Conservation (phyloP, 805 yeast species). For the Starmerella bombicola region DNA sequence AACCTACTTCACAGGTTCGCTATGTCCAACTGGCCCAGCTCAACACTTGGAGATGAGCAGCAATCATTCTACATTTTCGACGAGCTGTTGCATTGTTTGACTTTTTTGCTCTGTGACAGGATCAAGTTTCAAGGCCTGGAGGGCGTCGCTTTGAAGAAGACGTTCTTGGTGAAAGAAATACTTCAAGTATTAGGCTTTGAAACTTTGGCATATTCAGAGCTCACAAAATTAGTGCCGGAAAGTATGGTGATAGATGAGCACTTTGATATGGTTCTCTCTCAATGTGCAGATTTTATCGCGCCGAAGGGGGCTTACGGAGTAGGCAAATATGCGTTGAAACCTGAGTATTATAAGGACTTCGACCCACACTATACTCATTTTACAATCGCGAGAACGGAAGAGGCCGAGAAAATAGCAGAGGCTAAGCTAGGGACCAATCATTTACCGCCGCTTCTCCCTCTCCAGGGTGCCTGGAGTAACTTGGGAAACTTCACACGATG, state of each 20-base stretch:
- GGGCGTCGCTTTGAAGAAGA: constrained; percentile 38
- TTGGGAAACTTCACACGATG: constrained; percentile 25
- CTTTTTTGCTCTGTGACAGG: constrained; percentile 57
- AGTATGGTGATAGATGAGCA: constrained; percentile 57
- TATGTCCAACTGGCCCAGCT: constrained; percentile 45
- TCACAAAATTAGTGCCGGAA: constrained; percentile 61
- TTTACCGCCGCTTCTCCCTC: constrained; percentile 37
- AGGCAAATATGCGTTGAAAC: constrained; percentile 58
- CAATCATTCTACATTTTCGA: constrained; percentile 55
- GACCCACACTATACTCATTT: constrained; percentile 80
- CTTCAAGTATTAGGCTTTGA: constrained; percentile 72
- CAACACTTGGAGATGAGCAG: constrained; percentile 28
- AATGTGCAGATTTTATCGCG: constrained; percentile 47
- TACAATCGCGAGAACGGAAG: constrained; percentile 67
- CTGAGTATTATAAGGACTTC: constrained; percentile 39
- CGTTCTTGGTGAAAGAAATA: constrained; percentile 54
- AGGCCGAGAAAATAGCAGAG: constrained; percentile 56
- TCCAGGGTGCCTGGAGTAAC: constrained; percentile 27
- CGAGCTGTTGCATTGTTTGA: constrained; percentile 59
- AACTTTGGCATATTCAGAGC: constrained; percentile 55
- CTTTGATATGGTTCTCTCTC: constrained; percentile 50
- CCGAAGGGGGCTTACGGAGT: constrained; percentile 47
- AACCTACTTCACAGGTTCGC: constrained; percentile 62
- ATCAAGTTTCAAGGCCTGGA: constrained; percentile 40
- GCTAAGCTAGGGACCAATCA: constrained; percentile 38